These are phyloP conservation scores for Datura wrightii DNA, from an alignment of 257 asterid genomes.

Conservation along the genomic window DNA sequence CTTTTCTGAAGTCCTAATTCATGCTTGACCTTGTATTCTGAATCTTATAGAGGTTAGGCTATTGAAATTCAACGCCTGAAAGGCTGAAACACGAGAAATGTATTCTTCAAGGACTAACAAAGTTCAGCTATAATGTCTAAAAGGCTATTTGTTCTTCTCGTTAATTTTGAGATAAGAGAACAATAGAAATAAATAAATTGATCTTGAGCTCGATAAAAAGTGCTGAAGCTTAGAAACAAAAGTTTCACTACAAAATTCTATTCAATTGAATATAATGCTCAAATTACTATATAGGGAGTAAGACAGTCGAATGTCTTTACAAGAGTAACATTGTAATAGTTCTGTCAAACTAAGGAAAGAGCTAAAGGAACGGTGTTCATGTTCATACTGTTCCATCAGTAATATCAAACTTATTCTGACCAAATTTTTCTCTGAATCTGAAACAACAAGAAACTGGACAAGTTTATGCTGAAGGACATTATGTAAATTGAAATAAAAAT, in stretches of 20 bases:
- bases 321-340: neutral
- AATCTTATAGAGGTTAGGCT: neutral
- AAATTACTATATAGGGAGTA: neutral
- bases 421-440: neutral
- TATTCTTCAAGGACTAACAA: neutral
- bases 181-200: neutral
- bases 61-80: neutral
- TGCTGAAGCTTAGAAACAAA: neutral
- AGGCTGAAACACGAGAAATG: neutral
- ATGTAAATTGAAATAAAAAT: too few relatives aligned
- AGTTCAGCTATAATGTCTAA: slow-evolving; percentile 1
- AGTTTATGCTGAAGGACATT: neutral
- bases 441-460: neutral
- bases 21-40: slow-evolving; percentile 16
- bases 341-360: neutral
- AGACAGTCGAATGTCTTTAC: neutral
- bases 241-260: slow-evolving; percentile 5
- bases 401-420: neutral
- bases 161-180: neutral
- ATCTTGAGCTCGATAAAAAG: neutral
- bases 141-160: neutral
- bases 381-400: neutral
- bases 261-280: neutral
- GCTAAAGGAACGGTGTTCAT: neutral
- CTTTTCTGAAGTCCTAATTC: slow-evolving; percentile 12